These are phyloP conservation scores for Allantophomopsis lycopodina DNA, from an alignment of 2,329 filamentous ascomycete species.

Conservation along the genomic window DNA sequence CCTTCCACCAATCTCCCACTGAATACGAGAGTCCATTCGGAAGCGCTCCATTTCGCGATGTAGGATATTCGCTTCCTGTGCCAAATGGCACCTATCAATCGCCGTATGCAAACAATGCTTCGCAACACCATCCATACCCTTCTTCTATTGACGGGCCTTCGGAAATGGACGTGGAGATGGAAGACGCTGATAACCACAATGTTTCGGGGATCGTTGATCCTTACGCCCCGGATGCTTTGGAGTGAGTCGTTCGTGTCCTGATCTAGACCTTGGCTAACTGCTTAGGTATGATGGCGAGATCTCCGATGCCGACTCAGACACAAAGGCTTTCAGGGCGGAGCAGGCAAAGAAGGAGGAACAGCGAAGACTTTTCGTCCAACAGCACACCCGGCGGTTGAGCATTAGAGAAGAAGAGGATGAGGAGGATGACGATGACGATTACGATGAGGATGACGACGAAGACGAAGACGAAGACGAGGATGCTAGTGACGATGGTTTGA, in stretches of 20 bases:
- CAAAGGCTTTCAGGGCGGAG: conserved; percentile 14
- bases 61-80: too few species aligned
- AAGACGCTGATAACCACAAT: neutral
- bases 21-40: neutral
- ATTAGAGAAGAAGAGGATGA: conserved; percentile 2
- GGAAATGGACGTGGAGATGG: neutral
- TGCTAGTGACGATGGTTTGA: neutral
- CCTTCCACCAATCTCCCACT: neutral
- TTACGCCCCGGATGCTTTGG: too few species aligned
- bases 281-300: conserved; percentile 4
- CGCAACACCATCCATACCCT: neutral
- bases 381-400: too few species aligned
- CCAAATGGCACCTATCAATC: neutral
- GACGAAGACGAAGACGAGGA: neutral
- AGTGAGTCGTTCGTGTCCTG: too few species aligned
- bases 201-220: neutral
- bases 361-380: too few species aligned
- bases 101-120: neutral
- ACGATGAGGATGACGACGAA: too few species aligned
- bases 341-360: neutral
- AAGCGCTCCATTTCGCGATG: too few species aligned
- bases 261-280: neutral
- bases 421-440: neutral
- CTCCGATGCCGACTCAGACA: conserved; percentile 25
- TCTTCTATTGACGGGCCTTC: neutral